Conservation (phyloP, 805 yeast genomes). For the Starmerella stellata region DNA sequence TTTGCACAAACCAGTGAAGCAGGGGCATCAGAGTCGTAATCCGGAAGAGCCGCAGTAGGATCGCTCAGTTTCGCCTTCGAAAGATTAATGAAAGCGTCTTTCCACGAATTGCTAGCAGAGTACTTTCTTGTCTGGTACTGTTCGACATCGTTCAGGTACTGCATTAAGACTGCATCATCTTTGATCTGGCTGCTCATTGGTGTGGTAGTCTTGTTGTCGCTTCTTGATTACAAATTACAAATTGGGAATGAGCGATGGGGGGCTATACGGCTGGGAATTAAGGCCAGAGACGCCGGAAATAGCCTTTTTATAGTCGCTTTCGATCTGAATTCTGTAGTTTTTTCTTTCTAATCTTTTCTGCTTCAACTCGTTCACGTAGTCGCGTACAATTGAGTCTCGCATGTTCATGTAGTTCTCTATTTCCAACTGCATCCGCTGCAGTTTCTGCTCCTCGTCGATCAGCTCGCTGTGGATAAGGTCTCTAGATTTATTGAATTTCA, state of each 20-base stretch:
- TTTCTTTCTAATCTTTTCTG: slow-evolving; percentile 3
- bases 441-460: neutral
- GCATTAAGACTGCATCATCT: slow-evolving; percentile 10
- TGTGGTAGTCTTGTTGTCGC: neutral
- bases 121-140: slow-evolving; percentile 6
- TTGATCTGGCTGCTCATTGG: neutral
- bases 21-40: too few relatives aligned
- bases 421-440: neutral
- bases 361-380: slow-evolving; percentile 8
- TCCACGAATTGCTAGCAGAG: slow-evolving; percentile 9
- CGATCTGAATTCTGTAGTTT: slow-evolving; percentile 2
- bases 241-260: neutral
- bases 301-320: slow-evolving; percentile 8
- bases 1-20: too few relatives aligned
- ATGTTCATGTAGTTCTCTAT: neutral
- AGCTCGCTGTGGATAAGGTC: slow-evolving; percentile 1
- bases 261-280: neutral
- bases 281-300: slow-evolving; percentile 1
- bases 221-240: neutral
- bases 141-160: slow-evolving; percentile 8
- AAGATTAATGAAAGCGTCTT: slow-evolving; percentile 10
- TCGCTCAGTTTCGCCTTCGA: slow-evolving; percentile 11
- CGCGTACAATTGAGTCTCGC: slow-evolving; percentile 4
- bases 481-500: neutral
- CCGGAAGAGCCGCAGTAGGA: too few relatives aligned